phyloP scores from a whole-genome alignment of 768 basidiomycete species.

The Mycena rosella region DNA sequence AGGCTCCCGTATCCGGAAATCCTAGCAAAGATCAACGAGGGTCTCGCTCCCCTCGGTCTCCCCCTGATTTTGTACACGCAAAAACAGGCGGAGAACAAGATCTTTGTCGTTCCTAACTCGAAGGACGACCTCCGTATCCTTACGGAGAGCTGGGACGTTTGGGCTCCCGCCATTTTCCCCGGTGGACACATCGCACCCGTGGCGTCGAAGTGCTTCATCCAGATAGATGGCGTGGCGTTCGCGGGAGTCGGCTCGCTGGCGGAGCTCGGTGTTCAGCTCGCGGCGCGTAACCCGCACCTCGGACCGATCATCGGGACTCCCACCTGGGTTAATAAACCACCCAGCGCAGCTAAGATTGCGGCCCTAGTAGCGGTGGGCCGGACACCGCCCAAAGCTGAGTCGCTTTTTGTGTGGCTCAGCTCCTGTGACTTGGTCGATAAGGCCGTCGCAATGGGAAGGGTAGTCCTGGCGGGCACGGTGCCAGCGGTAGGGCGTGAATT shows the following conservation, averaged over 20 bases:
- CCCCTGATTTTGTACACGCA: not conserved
- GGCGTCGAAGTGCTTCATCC: not conserved
- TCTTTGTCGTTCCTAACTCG: not conserved
- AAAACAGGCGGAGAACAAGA: not conserved
- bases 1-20: not conserved
- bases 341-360: not conserved
- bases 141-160: not conserved
- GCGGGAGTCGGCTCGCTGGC: not conserved
- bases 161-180: not conserved
- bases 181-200: not conserved
- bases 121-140: not conserved
- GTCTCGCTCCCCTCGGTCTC: not conserved
- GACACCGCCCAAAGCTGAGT: not conserved
- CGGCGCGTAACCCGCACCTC: not conserved
- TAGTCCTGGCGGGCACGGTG: not conserved
- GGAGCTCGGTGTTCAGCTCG: not conserved
- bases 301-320: not conserved
- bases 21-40: not conserved
- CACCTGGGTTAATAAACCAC: not conserved
- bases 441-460: not conserved
- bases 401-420: not conserved
- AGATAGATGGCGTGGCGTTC: not conserved
- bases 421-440: not conserved
- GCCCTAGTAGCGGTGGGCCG: not conserved
- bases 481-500: not conserved